Evolutionary conservation across 805 yeast genomes (phyloP).

Genomic region (Wickerhamomyces bovis): DNA sequence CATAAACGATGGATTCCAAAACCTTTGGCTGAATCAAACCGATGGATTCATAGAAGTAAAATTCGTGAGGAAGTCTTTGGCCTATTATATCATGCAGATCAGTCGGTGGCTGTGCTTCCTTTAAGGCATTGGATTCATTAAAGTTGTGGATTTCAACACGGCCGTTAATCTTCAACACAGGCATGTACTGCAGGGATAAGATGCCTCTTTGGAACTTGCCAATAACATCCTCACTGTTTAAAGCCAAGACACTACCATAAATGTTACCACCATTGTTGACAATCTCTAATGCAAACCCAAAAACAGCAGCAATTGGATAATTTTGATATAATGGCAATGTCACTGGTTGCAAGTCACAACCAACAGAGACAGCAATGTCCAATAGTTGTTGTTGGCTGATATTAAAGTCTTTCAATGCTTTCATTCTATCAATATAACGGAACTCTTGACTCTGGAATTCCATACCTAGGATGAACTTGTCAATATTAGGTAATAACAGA

Average conservation of each 20-base stretch:
- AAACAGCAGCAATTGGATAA: conserved; percentile 22
- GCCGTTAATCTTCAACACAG: conserved; percentile 67
- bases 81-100: conserved; percentile 80
- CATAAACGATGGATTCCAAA: conserved; percentile 62
- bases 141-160: conserved; percentile 50
- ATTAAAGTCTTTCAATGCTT: conserved; percentile 54
- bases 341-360: conserved; percentile 67
- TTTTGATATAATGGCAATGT: conserved; percentile 44
- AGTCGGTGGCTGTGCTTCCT: conserved; percentile 40
- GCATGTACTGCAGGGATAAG: conserved; percentile 63
- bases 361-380: conserved; percentile 73
- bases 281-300: conserved; percentile 33
- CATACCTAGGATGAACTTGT: conserved; percentile 66
- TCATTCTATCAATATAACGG: conserved; percentile 53
- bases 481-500: conserved; percentile 53
- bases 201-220: conserved; percentile 61
- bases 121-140: background rate
- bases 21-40: conserved; percentile 66
- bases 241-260: conserved; percentile 41
- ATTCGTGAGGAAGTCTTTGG: conserved; percentile 80
- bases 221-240: conserved; percentile 40
- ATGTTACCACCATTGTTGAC: conserved; percentile 38
- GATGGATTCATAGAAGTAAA: conserved; percentile 70
- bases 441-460: conserved; percentile 63
- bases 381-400: conserved; percentile 61